Evolutionary conservation across 768 basidiomycete genomes (phyloP), one percentile per base, ranked within the genome.

Genomic region (Tylopilus sp.): DNA sequence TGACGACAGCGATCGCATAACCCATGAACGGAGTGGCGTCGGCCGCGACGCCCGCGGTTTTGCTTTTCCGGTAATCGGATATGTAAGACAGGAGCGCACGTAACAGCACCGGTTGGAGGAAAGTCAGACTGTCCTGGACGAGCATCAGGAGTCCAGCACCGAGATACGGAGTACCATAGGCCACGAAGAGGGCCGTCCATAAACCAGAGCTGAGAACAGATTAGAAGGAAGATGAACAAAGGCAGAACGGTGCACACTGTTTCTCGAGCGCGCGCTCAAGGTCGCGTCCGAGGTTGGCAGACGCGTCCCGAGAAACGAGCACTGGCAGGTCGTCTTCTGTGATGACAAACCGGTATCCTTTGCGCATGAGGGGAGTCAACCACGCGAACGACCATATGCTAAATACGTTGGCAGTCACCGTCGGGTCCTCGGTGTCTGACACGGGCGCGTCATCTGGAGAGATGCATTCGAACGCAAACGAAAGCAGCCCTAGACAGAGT

Each of bases 261-360:
- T 82, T 75, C 36, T 82, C 60, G 74, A 93, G 76, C 4, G 89
- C 80, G 1, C 60, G 64, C 48, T 85, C 75, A 19, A 97, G 77
- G 17, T 77, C 75, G 10, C 74, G 58, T 13, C 87, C 87, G 1
- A 97, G 80, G 22, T 81, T 79, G 24, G 77, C 77, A 0, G 92
- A 85, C 59, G 87, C 83, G 62, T 97, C 91, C 10, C 71, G 63
- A 0, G 84, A 73, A 24, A 82, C 72, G 24, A 97, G 74, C 1
- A 84, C 78, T 38, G 92, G 92, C 22, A 98, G 78, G 63, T 98
- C 96, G 26, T 86, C 79, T 66, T 96, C 92, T 1, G 87, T 87
- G 52, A 98, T 85, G 65, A 80, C 84, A 48, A 80, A 71, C 6
- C 71, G 66, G 0, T 79, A 77, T 28, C 89, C 89, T 62, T 85